These are phyloP conservation scores for Sugiyamaella chiloensis DNA, from an alignment of 805 yeast species.

Conservation along the genomic window DNA sequence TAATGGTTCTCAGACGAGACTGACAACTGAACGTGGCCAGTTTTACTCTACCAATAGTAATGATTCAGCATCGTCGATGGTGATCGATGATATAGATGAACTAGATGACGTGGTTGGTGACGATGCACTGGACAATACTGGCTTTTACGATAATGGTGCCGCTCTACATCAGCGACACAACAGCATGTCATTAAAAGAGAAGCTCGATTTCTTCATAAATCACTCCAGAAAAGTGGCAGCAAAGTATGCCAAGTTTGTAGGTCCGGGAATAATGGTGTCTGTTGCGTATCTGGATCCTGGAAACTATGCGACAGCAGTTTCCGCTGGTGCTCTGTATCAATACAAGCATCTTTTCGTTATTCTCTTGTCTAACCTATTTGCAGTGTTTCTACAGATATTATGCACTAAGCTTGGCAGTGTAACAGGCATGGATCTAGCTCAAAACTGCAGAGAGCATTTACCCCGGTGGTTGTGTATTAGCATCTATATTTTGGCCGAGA, in stretches of 20 bases:
- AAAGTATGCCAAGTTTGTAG: conserved; percentile 67
- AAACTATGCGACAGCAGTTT: conserved; percentile 83
- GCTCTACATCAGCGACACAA: background rate
- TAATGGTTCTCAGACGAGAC: too few species aligned
- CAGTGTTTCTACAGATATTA: conserved; percentile 75
- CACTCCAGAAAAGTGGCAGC: conserved; percentile 30
- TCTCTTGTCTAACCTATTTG: conserved; percentile 75
- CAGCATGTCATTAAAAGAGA: conserved; percentile 10
- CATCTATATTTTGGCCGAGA: conserved; percentile 70
- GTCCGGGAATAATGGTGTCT: conserved; percentile 84
- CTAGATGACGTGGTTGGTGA: too few species aligned
- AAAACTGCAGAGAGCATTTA: conserved; percentile 70
- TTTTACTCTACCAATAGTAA: too few species aligned
- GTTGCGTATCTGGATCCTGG: conserved; percentile 96
- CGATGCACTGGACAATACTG: background rate
- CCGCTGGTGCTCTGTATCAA: conserved; percentile 79
- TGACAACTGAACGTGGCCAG: too few species aligned
- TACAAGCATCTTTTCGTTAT: conserved; percentile 71
- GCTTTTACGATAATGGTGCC: too few species aligned
- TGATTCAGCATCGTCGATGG: too few species aligned
- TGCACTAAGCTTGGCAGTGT: conserved; percentile 86
- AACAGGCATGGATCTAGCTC: conserved; percentile 84
- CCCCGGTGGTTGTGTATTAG: conserved; percentile 62
- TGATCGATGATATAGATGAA: too few species aligned
- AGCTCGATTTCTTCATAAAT: conserved; percentile 14